Conservation (phyloP, 352 stramenopile species). For the Pythium sp. region DNA sequence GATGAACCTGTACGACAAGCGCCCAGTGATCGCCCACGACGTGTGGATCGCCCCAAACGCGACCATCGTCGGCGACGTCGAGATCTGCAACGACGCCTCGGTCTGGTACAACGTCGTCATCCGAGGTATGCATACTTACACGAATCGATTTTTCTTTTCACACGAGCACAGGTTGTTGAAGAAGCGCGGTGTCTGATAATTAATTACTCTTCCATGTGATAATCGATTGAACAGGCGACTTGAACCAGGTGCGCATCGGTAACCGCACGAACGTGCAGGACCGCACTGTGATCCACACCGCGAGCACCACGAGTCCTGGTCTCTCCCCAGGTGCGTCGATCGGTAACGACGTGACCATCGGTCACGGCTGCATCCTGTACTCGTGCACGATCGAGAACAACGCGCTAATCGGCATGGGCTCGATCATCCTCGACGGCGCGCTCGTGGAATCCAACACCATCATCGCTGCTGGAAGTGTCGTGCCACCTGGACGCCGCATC, state of each 20-base stretch:
- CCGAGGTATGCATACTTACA: slow-evolving; percentile 43
- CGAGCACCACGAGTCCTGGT: slow-evolving; percentile 73
- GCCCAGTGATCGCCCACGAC: slow-evolving; percentile 85
- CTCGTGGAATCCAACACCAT: slow-evolving; percentile 94
- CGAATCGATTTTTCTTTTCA: not conserved
- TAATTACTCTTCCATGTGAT: not conserved
- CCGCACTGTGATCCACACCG: slow-evolving; percentile 93
- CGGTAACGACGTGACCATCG: slow-evolving; percentile 95
- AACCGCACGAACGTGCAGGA: slow-evolving; percentile 97
- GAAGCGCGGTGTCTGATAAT: not conserved
- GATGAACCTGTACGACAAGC: slow-evolving; percentile 93
- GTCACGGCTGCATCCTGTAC: slow-evolving; percentile 94
- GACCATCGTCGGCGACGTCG: slow-evolving; percentile 95
- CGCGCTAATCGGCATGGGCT: slow-evolving; percentile 95
- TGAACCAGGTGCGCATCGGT: slow-evolving; percentile 92
- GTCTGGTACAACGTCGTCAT: slow-evolving; percentile 97
- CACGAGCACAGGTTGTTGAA: not conserved
- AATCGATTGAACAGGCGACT: slow-evolving; percentile 49
- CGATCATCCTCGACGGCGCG: slow-evolving; percentile 91
- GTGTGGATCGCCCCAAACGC: slow-evolving; percentile 95
- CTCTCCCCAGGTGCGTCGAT: slow-evolving; percentile 88
- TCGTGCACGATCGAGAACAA: slow-evolving; percentile 96
- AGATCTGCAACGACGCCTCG: slow-evolving; percentile 92
- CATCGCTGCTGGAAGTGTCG: slow-evolving; percentile 93
- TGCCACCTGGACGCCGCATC: slow-evolving; percentile 87